Base-by-base conservation (phyloP, 2,329 filamentous ascomycete species). In the Fusarium buharicum region DNA sequence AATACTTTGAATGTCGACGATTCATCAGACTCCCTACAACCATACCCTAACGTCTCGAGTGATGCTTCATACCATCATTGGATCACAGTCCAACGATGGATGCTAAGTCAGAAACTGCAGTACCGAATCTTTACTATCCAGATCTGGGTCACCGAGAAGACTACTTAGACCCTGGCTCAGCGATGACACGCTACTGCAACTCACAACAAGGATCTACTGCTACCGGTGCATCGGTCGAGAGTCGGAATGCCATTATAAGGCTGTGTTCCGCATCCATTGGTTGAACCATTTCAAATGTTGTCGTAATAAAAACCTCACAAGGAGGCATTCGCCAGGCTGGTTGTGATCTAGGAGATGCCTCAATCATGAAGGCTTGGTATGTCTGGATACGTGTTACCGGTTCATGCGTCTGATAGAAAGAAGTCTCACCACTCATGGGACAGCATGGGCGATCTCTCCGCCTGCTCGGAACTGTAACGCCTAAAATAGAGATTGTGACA, bases 381-480 rank as follows among this genome's bases (percentile, higher is more conserved):
- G 28, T 12, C 17, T 43, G 20, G 16, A 18, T 33, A 44, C 53
- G 55, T 55, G 37, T 40, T 33, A 46, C 57, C 43, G 48, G 56
- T 57, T 62, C 52, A 62, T 69, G 62, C 56, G 64, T 59, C 18
- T 20, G 8, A n/a, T n/a, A n/a, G n/a, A n/a, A n/a, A 27, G 47
- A 24, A 53, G 24, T 12, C 40, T 50, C 45, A 27, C 33, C 41
- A 40, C 27, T 48, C 39, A 34, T 54, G 22, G 22, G 56, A 45
- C 49, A 41, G 17, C 49, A 60, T 45, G 49, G n/a, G 33, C 34
- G 47, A 55, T 48, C 48, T 40, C 13, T 51, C 38, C 22, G 8
- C 22, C 22, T 18, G 24, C 27, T 39, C 18, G 27, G 43, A 45
- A 41, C 31, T 43, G 28, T 9, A 8, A 17, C 31, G 28, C 14